Conservation (phyloP, 139 green algal species). For the Micractinium sp. region DNA sequence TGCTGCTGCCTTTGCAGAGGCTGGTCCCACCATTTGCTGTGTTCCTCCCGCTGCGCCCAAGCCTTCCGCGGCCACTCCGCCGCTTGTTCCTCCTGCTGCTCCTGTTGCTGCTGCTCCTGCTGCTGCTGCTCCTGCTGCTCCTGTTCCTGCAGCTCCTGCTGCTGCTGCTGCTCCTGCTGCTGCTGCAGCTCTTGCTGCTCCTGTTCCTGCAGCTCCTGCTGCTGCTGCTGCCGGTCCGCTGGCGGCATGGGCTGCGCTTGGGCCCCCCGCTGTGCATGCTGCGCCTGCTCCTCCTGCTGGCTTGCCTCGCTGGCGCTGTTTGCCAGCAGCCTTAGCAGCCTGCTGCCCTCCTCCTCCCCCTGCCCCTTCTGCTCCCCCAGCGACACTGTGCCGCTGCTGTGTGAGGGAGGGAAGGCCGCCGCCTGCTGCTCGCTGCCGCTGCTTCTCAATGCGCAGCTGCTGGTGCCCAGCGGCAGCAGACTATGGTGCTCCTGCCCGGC, state of each 20-base stretch:
- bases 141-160: neutral
- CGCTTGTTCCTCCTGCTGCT: neutral
- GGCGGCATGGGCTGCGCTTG: neutral
- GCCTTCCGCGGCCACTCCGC: no score
- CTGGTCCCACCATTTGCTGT: no score
- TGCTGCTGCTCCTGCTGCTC: neutral
- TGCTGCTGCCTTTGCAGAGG: no score
- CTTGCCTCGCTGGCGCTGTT: no score
- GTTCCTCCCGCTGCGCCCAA: no score
- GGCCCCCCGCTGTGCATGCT: neutral
- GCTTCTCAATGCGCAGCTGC: no score
- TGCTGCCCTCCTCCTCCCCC: neutral
- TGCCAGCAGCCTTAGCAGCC: neutral
- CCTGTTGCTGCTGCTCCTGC: neutral
- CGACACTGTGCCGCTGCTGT: no score
- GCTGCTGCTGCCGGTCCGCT: no score
- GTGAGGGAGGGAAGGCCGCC: neutral
- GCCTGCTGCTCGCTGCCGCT: neutral
- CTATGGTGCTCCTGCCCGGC: neutral
- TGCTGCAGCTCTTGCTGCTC: neutral
- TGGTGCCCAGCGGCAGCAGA: neutral
- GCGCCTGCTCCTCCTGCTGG: no score
- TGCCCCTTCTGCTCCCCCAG: neutral
- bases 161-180: neutral
- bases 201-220: neutral